Percentiles rank a stretch among this genome's conserved stretches.
These are phyloP conservation scores for Coemansia sp. DNA, from an alignment of 192 early-diverging fungal genomes.

Conservation along the genomic window DNA sequence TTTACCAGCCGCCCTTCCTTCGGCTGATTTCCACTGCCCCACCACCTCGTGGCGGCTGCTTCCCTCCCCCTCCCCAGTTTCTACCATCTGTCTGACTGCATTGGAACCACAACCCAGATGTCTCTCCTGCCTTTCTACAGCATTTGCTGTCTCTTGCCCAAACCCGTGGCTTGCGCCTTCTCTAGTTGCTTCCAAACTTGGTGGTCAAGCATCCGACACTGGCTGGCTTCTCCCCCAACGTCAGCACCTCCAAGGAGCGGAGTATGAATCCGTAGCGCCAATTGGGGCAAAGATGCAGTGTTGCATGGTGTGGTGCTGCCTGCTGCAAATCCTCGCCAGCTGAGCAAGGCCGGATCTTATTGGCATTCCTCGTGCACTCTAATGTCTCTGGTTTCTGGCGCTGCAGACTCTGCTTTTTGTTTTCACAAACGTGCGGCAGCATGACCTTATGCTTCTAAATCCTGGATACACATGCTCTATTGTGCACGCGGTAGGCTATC, in stretches of 20 bases:
- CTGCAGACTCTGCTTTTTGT: neutral
- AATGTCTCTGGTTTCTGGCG: neutral
- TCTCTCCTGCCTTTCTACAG: no score
- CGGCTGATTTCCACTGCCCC: neutral
- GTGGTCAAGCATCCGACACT: neutral
- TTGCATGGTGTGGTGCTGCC: neutral
- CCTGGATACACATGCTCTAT: neutral
- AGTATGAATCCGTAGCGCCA: neutral
- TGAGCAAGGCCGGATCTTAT: neutral
- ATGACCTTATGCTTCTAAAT: neutral
- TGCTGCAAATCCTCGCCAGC: neutral
- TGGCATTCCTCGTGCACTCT: neutral
- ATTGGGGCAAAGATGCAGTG: neutral
- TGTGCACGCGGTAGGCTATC: neutral
- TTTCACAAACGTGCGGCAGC: neutral
- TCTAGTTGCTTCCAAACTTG: neutral
- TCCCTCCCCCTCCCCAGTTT: neutral
- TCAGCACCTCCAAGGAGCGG: neutral
- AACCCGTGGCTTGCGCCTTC: neutral
- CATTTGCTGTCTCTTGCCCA: neutral
- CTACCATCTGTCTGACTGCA: neutral
- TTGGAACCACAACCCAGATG: neutral
- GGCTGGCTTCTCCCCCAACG: neutral
- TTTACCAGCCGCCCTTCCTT: neutral
- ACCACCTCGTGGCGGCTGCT: neutral